These are phyloP conservation scores for Anthracocystis panici-leucophaei DNA, from an alignment of 1,284 basidiomycete genomes.

Conservation along the genomic window DNA sequence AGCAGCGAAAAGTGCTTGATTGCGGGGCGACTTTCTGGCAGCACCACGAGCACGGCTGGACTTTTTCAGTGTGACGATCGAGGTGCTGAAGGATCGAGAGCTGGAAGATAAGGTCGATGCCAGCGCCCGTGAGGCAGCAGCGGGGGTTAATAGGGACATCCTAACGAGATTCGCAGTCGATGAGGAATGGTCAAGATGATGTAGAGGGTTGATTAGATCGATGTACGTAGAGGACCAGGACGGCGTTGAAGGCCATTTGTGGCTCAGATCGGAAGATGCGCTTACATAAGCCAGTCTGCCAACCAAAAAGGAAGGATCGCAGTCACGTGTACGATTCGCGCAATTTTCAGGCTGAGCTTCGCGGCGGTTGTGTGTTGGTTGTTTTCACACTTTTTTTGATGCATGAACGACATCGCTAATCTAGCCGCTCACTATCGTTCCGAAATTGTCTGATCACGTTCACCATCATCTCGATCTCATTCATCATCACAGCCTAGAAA, in stretches of 20 bases:
- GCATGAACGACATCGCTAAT: not conserved
- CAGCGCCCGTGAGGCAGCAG: conserved; percentile 13
- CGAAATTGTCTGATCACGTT: not conserved
- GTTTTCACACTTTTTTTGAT: not conserved
- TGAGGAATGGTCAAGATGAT: not conserved
- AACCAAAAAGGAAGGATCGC: not conserved
- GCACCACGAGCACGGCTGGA: conserved; percentile 53
- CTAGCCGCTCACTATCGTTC: not conserved
- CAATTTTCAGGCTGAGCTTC: conserved; percentile 1
- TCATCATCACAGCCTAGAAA: not conserved
- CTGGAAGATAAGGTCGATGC: conserved; percentile 26
- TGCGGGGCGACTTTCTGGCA: conserved; percentile 50
- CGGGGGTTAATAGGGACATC: conserved; percentile 29
- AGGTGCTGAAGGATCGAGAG: conserved; percentile 43
- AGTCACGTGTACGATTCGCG: conserved; percentile 39
- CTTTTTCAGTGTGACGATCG: conserved; percentile 43
- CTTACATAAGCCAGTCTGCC: conserved; percentile 22
- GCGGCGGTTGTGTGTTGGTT: conserved; percentile 17
- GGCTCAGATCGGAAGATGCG: not conserved
- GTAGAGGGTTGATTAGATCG: not conserved
- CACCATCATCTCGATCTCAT: not conserved
- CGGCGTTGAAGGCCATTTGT: not conserved
- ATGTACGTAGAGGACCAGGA: not conserved
- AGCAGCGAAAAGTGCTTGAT: conserved; percentile 34
- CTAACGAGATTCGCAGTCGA: not conserved